Base-by-base conservation (phyloP, 257 asterid genomes). In the Paulownia fortunei region DNA sequence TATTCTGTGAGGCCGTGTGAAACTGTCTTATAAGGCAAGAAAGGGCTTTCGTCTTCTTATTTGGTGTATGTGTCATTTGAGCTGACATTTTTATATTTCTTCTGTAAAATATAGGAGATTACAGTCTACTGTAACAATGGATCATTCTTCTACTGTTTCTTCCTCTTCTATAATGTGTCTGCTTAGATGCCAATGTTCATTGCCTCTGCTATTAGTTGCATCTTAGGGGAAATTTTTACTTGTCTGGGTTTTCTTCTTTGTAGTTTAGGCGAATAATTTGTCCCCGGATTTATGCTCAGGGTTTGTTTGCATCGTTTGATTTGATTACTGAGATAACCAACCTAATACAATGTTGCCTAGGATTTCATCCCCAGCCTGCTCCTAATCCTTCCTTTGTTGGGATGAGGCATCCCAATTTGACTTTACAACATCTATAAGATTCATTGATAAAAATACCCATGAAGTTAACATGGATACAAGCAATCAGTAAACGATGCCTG, bases 61-160 rank as follows among this genome's bases (percentile, higher is more conserved):
- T 13, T 44, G 41, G 34, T 36, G 67, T 26, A 69, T 27, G n/a
- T 30, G 2, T 49, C 23, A 7, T 72, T 58, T 9, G 11, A 30
- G 52, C 23, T 42, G 34, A 60, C 36, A 19, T 24, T 51, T 21
- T 52, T 24, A 23, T 21, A n/a, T 62, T 36, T 36, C 37, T 36
- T 12, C 9, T 68, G 30, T 77, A 51, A 68, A 67, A 18, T 56
- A 41, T 21, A 34, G 73, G 67, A 51, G 42, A 23, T 73, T 2
- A 37, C 18, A 5, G 32, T 21, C 4, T 23, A 6, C 37, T 37
- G 67, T 30, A 54, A 23, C 27, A 11, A 32, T 24, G 16, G 68
- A 66, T n/a, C 58, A 41, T 5, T 55, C 27, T 76, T 65, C 27
- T 51, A 21, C 51, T 46, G 79, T 51, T 76, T 64, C 63, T 21